A percentile compares a stretch with the other conserved stretches of the same genome.
phyloP scores from a whole-genome alignment of 108 stramenopile genomes.

The Pseudonitzschia pungens region DNA sequence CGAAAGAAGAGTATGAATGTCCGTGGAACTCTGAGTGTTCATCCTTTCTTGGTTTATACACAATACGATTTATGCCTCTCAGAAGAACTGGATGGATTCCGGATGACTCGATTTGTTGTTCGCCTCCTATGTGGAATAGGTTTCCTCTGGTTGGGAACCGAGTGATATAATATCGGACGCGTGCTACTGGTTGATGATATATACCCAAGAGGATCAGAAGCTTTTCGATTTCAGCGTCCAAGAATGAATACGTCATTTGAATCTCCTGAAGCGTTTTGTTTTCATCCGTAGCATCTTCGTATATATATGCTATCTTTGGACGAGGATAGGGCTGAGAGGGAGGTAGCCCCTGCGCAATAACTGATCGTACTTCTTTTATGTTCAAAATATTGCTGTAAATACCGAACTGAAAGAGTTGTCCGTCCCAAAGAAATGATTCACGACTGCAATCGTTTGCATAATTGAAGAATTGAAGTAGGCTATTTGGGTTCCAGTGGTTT shows the following conservation, averaged over 20 bases:
- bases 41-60: slow-evolving; percentile 30
- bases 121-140: slow-evolving; percentile 12
- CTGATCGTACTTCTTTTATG: not conserved
- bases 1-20: slow-evolving; percentile 25
- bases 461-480: slow-evolving; percentile 21
- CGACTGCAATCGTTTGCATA: not conserved
- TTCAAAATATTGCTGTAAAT: slow-evolving; percentile 9
- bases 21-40: slow-evolving; percentile 29
- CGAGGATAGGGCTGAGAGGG: slow-evolving; percentile 10
- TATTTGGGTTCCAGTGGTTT: slow-evolving; percentile 27
- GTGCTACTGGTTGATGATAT: slow-evolving; percentile 4
- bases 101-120: not conserved
- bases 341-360: slow-evolving; percentile 24
- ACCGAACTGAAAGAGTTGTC: slow-evolving; percentile 26
- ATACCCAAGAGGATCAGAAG: slow-evolving; percentile 3
- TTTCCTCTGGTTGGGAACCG: slow-evolving; percentile 22
- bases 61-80: not conserved
- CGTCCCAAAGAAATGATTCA: slow-evolving; percentile 19
- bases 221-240: slow-evolving; percentile 19
- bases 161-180: slow-evolving; percentile 26
- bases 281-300: slow-evolving; percentile 40
- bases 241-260: slow-evolving; percentile 15
- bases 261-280: slow-evolving; percentile 7
- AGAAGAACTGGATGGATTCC: not conserved
- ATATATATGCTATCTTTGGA: slow-evolving; percentile 3